phyloP scores from a whole-genome alignment of 306 rosid genomes.

The Vicia faba region DNA sequence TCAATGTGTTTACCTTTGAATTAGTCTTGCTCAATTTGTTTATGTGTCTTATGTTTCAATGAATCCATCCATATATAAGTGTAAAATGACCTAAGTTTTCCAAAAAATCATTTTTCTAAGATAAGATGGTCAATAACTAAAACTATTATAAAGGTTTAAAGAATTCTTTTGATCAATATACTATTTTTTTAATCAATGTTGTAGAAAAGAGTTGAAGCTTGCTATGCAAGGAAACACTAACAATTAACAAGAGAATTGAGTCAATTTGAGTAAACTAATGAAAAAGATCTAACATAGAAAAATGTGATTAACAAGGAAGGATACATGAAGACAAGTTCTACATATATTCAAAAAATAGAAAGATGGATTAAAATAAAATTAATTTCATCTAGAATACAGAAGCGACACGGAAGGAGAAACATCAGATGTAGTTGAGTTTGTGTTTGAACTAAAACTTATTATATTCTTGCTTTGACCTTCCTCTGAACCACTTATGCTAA shows the following conservation, averaged over 20 bases:
- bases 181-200: no score
- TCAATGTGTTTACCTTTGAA: background rate
- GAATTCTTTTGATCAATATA: no score
- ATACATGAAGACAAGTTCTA: background rate
- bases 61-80: background rate
- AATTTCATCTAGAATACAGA: conserved; percentile 4
- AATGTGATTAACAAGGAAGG: conserved; percentile 4
- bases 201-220: background rate
- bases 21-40: conserved; percentile 11
- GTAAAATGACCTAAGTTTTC: background rate
- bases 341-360: conserved; percentile 2
- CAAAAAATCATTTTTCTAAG: background rate
- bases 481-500: conserved; percentile 3
- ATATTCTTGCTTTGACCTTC: conserved; percentile 7
- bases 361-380: background rate
- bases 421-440: conserved; percentile 37
- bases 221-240: background rate
- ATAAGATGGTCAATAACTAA: no score
- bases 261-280: conserved; percentile 2
- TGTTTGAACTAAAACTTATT: conserved; percentile 2
- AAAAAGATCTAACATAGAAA: background rate
- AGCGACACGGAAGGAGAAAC: conserved; percentile 36
- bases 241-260: background rate
- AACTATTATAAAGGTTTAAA: no score
- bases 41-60: background rate